These are phyloP conservation scores for Dipodascopsis uninucleata DNA, from an alignment of 805 yeast genomes.

Conservation along the genomic window DNA sequence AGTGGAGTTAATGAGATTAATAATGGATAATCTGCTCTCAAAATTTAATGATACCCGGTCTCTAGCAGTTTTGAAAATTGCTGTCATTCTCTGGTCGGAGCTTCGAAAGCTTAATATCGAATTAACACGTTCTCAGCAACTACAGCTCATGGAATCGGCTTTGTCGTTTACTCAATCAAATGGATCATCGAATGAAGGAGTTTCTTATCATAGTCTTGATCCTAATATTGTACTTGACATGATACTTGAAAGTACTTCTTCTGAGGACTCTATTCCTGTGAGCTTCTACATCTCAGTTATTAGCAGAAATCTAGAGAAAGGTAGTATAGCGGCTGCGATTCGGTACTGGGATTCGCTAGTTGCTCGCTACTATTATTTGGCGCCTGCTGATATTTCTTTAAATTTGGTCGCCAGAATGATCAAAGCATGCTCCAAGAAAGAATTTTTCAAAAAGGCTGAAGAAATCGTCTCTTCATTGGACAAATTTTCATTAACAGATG, in stretches of 20 bases:
- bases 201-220: too few species aligned
- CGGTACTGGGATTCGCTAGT: constrained; percentile 5
- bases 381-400: not conserved
- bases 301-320: constrained; percentile 4
- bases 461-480: constrained; percentile 6
- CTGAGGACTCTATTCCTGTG: constrained; percentile 5
- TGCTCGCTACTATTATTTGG: not conserved
- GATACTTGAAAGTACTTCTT: not conserved
- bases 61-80: constrained; percentile 3
- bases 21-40: constrained; percentile 2
- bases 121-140: constrained; percentile 7
- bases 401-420: constrained; percentile 8
- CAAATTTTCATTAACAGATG: constrained; percentile 4
- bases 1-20: not conserved
- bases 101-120: constrained; percentile 1
- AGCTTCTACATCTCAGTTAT: constrained; percentile 6
- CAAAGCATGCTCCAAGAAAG: constrained; percentile 3
- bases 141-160: constrained; percentile 13
- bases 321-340: constrained; percentile 9
- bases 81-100: constrained; percentile 10
- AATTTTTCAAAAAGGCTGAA: constrained; percentile 7
- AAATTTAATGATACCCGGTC: constrained; percentile 1
- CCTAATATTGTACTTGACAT: not conserved
- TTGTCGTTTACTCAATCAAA: constrained; percentile 10
- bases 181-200: too few species aligned